Base-by-base conservation (phyloP, 768 basidiomycete species). In the Russula griseocarnosa region DNA sequence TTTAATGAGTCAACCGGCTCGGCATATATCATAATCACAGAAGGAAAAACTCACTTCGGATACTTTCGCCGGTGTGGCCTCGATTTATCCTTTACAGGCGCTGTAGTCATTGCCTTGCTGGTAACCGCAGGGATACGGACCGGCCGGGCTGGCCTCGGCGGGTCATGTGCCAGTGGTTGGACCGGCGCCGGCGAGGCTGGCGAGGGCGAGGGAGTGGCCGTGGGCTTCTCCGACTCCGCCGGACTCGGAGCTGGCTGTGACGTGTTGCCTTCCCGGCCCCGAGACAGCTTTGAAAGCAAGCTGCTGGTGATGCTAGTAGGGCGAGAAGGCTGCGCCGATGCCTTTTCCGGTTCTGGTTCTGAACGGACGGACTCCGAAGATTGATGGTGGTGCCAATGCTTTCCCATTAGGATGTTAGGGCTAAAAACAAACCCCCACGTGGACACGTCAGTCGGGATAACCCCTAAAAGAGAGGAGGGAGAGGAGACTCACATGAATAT, bases 101-200 rank as follows among this genome's bases (percentile, higher is more conserved):
- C 60, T 2, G 64, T 61, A 5, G 60, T 56, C 60, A 49, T 36
- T 20, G 64, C 55, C 22, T 60, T 65, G 50, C 59, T 65, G 11
- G 64, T 65, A 3, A 65, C 64, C 0, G 64, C 64, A 14, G 64
- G 64, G 26, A 65, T 42, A 14, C 64, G 64, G 1, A n/a, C 10
- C 3, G 28, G 28, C 24, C 34, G 55, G 7, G 22, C 24, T 1
- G 42, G 24, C n/a, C 11, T 60, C 22, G n/a, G 0, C 0, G 42
- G 28, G 46, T 64, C 46, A 32, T 30, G 44, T 40, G 38, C 16
- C 16, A 5, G 16, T 30, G 46, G 1, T 13, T 18, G 22, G 3
- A 16, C 28, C 7, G 46, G 14, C 3, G 22, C 1, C 13, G 36
- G 0, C 0, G 34, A 4, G 1, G 36, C 0, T 1, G 4, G 30